A percentile compares a stretch with the other conserved stretches of the same genome.
Evolutionary conservation across 2,329 filamentous ascomycete species (phyloP).

Genomic region (Curvularia sp.): DNA sequence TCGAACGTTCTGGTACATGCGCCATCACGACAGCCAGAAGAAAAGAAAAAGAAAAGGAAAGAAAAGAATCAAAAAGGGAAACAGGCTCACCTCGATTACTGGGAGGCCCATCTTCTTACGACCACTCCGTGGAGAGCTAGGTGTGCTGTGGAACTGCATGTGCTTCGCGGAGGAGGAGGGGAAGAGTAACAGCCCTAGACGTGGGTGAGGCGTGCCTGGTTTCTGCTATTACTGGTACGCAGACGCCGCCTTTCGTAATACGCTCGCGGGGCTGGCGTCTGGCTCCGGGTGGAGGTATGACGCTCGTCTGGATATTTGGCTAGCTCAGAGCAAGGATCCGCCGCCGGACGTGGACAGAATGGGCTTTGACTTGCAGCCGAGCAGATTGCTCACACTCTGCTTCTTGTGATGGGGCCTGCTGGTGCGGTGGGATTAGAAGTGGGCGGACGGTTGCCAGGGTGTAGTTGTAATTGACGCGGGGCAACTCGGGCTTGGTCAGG

Average conservation of each 20-base stretch:
- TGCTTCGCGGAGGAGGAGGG: neutral
- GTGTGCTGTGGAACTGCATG: conserved; percentile 29
- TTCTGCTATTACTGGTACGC: neutral
- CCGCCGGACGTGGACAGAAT: neutral
- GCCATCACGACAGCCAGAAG: neutral
- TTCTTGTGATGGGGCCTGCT: neutral
- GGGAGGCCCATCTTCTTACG: conserved; percentile 38
- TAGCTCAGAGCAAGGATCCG: conserved; percentile 17
- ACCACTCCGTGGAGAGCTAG: conserved; percentile 22
- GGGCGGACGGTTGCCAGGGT: neutral
- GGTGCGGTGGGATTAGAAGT: neutral
- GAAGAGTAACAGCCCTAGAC: neutral
- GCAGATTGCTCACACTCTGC: neutral
- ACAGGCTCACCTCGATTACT: conserved; percentile 45
- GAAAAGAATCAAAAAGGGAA: neutral
- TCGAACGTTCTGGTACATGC: neutral
- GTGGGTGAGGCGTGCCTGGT: conserved; percentile 8
- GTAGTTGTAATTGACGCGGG: neutral
- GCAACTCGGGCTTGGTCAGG: neutral
- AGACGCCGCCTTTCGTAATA: conserved; percentile 23
- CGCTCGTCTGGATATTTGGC: conserved; percentile 30
- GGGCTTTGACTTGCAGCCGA: neutral
- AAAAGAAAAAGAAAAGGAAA: neutral
- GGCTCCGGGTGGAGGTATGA: conserved; percentile 36
- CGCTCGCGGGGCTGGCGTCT: conserved; percentile 21